Base-by-base conservation (phyloP, 306 rosid genomes). In the Sicyos baderoa region DNA sequence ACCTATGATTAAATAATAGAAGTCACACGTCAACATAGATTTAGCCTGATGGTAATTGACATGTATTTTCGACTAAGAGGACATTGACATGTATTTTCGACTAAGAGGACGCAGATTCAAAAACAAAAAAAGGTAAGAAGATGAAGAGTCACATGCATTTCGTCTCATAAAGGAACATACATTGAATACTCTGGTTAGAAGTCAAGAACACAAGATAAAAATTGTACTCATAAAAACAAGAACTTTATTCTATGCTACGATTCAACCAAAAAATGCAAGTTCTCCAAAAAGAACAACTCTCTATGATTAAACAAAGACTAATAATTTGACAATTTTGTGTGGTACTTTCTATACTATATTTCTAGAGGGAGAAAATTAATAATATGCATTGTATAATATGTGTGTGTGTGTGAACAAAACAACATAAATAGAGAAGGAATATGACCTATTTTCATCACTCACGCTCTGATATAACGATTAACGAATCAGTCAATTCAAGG, bases 381-480 rank as follows among this genome's bases (percentile, higher is more conserved):
- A 9, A n/a, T 49, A 8, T 51, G n/a, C 51, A 49, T 29, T 17
- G 21, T 16, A 16, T 51, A 44, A 27, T 51, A 64, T 64, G n/a
- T n/a, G n/a, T n/a, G n/a, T n/a, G n/a, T n/a, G n/a, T n/a, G 44
- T 10, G 17, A 64, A 64, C 49, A 23, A 44, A 56, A 57, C 45
- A 17, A 10, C 10, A 51, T 42, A 64, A 23, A 63, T 55, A 50
- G 18, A 9, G 45, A 69, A 22, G 57, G 69, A 64, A 59, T 56
- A 66, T 58, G 64, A 17, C 35, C 23, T 32, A 32, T 48, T 14
- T 54, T 70, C 72, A 70, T 78, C 91, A 96, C 82, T 93, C 96
- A 50, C 88, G 86, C 80, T 93, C 97, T 22, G 99, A 93, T 77
- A 93, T 88, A 70, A 93, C 99, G 47, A 93, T 90, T 79, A 93